phyloP scores from a whole-genome alignment of 257 asterid genomes.

The Cordia subcordata region DNA sequence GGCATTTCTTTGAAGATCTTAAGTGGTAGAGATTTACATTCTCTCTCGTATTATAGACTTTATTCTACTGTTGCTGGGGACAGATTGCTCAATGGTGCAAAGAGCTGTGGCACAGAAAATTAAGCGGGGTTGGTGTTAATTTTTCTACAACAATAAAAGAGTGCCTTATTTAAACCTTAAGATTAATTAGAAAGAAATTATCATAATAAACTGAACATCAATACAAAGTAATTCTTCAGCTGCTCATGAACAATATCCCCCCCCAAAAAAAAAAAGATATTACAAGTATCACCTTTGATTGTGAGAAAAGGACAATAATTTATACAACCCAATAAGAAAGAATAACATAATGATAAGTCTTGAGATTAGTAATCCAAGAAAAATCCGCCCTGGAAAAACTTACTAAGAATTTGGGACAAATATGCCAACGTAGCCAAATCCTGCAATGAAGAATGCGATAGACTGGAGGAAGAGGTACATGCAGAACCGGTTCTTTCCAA shows the following conservation, averaged over 20 bases:
- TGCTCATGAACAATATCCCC: neutral
- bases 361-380: neutral
- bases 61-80: no score
- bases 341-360: neutral
- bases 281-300: neutral
- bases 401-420: slow-evolving; percentile 30
- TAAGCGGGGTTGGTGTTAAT: no score
- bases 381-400: neutral
- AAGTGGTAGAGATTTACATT: no score
- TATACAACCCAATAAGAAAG: neutral
- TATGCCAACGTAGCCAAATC: slow-evolving; percentile 57
- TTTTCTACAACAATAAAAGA: no score
- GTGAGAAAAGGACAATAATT: neutral
- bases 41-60: no score
- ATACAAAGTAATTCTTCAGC: no score
- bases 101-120: no score
- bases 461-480: slow-evolving; percentile 54
- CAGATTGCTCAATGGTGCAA: no score
- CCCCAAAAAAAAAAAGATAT: neutral
- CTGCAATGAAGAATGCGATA: slow-evolving; percentile 49
- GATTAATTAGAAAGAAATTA: no score
- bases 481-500: slow-evolving; percentile 54
- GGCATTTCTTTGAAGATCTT: no score
- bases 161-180: no score
- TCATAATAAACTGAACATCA: no score